Conservation (phyloP, 148 eudicot genomes). For the Silene uniflora region DNA sequence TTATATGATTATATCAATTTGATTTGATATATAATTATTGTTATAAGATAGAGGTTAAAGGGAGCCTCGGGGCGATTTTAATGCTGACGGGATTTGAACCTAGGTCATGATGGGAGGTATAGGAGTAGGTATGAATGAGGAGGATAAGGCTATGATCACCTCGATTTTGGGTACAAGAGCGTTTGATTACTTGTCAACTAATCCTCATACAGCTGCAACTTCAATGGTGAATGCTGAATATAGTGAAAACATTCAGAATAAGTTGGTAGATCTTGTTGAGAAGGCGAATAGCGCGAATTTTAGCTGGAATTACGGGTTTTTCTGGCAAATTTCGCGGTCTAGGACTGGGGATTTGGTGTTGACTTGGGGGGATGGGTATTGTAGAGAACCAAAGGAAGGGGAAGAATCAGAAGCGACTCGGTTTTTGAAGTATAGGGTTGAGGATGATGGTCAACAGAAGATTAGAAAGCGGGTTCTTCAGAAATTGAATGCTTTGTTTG, state of each 20-base stretch:
- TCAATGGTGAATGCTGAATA: slow-evolving; percentile 53
- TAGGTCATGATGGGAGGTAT: slow-evolving; percentile 29
- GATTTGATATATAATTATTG: no score
- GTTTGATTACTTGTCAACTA: slow-evolving; percentile 64
- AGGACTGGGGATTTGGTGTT: slow-evolving; percentile 62
- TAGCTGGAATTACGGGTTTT: slow-evolving; percentile 92
- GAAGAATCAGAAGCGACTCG: slow-evolving; percentile 54
- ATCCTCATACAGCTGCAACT: slow-evolving; percentile 59
- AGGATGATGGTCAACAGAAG: slow-evolving; percentile 76
- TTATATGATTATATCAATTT: no score
- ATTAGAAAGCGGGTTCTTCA: slow-evolving; percentile 83
- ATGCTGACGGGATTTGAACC: no score
- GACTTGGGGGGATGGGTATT: slow-evolving; percentile 95
- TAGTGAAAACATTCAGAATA: slow-evolving; percentile 64
- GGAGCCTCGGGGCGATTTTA: no score
- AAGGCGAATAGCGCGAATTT: slow-evolving; percentile 45
- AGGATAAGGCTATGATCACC: slow-evolving; percentile 70
- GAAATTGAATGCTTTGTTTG: slow-evolving; percentile 60
- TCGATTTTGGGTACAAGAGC: slow-evolving; percentile 69
- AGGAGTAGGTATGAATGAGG: slow-evolving; percentile 49
- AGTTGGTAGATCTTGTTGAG: slow-evolving; percentile 89
- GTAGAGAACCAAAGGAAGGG: slow-evolving; percentile 78
- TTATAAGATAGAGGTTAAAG: no score
- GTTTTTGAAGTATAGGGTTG: slow-evolving; percentile 38
- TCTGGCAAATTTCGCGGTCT: slow-evolving; percentile 80